Percentiles rank a stretch among this genome's conserved stretches.
phyloP scores from a whole-genome alignment of 202 grass and related monocot species.

The Brachypodium distachyon region DNA sequence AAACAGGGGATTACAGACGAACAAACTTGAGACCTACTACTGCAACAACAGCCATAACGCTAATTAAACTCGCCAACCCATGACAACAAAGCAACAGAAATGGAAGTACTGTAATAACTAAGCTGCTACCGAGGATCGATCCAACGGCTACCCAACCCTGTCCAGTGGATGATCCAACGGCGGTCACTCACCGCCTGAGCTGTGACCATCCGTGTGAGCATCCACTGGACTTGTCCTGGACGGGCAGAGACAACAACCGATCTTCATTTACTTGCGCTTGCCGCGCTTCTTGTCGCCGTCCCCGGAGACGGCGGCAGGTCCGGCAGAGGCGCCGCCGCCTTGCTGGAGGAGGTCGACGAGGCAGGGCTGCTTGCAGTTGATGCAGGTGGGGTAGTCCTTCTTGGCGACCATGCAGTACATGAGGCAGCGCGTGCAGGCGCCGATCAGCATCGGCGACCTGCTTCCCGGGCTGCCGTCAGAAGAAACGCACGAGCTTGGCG shows the following conservation, averaged over 20 bases:
- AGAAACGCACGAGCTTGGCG: constrained; percentile 79
- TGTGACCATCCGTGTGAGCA: constrained; percentile 50
- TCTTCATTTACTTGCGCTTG: constrained; percentile 27
- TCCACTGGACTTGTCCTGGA: constrained; percentile 52
- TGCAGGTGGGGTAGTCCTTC: constrained; percentile 70
- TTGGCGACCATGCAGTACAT: constrained; percentile 98
- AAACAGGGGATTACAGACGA: constrained; percentile 6
- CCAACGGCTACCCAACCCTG: neutral
- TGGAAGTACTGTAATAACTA: neutral
- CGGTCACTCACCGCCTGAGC: constrained; percentile 26
- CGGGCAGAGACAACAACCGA: neutral
- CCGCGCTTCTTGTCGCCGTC: constrained; percentile 42
- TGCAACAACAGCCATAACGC: neutral
- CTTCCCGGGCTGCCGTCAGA: constrained; percentile 37
- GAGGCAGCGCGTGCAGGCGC: constrained; percentile 84
- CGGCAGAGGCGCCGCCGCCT: neutral
- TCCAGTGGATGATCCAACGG: constrained; percentile 62
- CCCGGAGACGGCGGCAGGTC: neutral
- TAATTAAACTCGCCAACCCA: constrained; percentile 10
- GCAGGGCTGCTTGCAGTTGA: constrained; percentile 85
- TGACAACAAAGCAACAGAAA: constrained; percentile 7
- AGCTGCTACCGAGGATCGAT: neutral
- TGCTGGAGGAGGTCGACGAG: constrained; percentile 72
- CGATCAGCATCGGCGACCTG: constrained; percentile 76
- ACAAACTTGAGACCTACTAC: neutral